phyloP scores from a whole-genome alignment of 495 filamentous ascomycete species.

The Podospora fimiseda region DNA sequence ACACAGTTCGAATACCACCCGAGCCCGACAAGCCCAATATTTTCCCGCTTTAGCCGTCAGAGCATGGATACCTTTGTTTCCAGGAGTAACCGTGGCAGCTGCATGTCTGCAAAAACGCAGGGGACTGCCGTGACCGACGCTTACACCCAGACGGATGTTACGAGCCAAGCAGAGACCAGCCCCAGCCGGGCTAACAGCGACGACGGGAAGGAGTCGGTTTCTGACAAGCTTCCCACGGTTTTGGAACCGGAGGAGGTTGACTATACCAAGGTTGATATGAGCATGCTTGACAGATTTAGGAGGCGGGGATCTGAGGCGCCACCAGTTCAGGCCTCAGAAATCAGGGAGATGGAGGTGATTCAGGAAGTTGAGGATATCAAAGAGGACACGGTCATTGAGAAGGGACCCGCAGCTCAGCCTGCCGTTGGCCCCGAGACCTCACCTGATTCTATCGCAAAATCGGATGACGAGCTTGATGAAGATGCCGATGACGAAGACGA shows the following conservation, averaged over 20 bases:
- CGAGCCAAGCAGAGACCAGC: conserved; percentile 43
- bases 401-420: neutral
- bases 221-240: conserved; percentile 31
- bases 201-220: conserved; percentile 33
- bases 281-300: conserved; percentile 32
- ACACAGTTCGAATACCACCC: conserved; percentile 78
- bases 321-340: conserved; percentile 10
- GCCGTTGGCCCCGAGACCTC: neutral
- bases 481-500: conserved; percentile 42
- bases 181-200: conserved; percentile 44
- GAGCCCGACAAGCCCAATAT: conserved; percentile 70
- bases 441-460: neutral
- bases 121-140: conserved; percentile 57
- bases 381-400: neutral
- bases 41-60: conserved; percentile 56
- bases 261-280: conserved; percentile 49
- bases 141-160: conserved; percentile 47
- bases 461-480: conserved; percentile 25
- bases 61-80: conserved; percentile 57
- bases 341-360: conserved; percentile 3
- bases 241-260: conserved; percentile 45
- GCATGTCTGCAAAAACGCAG: conserved; percentile 48
- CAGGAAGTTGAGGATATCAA: conserved; percentile 9
- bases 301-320: conserved; percentile 16
- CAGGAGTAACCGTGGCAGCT: conserved; percentile 61